Evolutionary conservation across 208 protist species (phyloP).

Genomic region (Acanthamoeba lenticulata): DNA sequence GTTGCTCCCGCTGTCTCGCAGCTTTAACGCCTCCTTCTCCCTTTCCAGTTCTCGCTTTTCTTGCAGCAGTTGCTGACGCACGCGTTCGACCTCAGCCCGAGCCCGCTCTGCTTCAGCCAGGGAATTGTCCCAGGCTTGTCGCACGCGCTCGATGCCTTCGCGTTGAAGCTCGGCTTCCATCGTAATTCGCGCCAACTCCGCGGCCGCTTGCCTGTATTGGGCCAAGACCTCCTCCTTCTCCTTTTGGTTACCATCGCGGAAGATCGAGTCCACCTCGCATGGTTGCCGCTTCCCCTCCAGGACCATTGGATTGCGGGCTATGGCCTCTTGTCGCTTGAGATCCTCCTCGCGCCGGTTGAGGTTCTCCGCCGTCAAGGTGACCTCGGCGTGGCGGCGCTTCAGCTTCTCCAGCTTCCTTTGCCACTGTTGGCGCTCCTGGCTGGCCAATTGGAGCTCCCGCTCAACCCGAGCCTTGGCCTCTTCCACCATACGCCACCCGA

Average conservation of each 20-base stretch:
- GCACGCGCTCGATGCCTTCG: neutral
- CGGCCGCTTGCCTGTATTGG: neutral
- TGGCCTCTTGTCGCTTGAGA: too few species aligned
- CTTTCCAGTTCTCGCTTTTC: neutral
- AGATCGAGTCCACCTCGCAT: too few species aligned
- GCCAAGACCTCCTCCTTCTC: neutral
- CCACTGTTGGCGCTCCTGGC: too few species aligned
- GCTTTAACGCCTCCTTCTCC: neutral
- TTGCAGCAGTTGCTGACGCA: neutral
- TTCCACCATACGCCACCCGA: too few species aligned
- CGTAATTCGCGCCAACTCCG: neutral
- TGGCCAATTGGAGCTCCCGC: too few species aligned
- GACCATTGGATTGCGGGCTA: too few species aligned
- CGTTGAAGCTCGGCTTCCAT: neutral
- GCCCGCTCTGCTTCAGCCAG: neutral
- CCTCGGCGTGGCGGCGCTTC: too few species aligned
- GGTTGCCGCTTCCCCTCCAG: too few species aligned
- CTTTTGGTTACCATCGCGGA: neutral
- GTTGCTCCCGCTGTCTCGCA: neutral
- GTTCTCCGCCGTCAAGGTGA: too few species aligned
- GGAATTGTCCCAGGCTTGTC: neutral
- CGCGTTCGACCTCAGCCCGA: neutral
- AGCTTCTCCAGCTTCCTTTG: too few species aligned
- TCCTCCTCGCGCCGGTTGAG: too few species aligned
- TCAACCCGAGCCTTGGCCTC: too few species aligned